Evolutionary conservation across 352 stramenopile genomes (phyloP).

Genomic region (Phytophthora fragariaefolia): DNA sequence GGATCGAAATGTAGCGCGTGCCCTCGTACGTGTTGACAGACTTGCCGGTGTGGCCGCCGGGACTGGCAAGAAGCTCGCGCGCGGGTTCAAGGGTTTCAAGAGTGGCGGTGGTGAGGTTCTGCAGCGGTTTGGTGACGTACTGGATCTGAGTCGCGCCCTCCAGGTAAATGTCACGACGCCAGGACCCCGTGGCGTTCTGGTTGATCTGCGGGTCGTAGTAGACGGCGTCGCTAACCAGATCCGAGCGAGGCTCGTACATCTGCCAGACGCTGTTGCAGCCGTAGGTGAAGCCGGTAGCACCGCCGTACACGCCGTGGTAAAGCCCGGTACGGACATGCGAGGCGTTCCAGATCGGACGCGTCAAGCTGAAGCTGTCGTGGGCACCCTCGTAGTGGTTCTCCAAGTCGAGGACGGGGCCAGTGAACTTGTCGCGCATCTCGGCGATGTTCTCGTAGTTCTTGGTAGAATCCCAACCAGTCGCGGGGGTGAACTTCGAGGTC

Average conservation of each 20-base stretch:
- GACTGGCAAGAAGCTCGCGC: conserved; percentile 11
- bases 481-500: neutral
- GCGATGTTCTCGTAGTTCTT: conserved; percentile 38
- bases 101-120: conserved; percentile 2
- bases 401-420: conserved; percentile 18
- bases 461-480: conserved; percentile 22
- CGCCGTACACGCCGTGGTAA: conserved; percentile 31
- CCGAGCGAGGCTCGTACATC: conserved; percentile 20
- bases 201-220: conserved; percentile 13
- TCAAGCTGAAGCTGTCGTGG: conserved; percentile 13
- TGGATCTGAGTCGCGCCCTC: conserved; percentile 22
- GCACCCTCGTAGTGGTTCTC: conserved; percentile 37
- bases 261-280: conserved; percentile 32
- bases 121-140: conserved; percentile 28
- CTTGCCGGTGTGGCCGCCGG: conserved; percentile 1
- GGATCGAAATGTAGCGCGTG: conserved; percentile 32
- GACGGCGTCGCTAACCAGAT: conserved; percentile 22
- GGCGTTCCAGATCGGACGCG: conserved; percentile 22
- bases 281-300: conserved; percentile 25
- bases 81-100: conserved; percentile 26
- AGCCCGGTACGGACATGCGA: conserved; percentile 27
- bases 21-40: conserved; percentile 19
- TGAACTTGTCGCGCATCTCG: conserved; percentile 33
- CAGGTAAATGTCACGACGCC: conserved; percentile 21
- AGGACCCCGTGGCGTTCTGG: conserved; percentile 27